Evolutionary conservation across 768 basidiomycete species (phyloP), one percentile per base, ranked within the genome.

Genomic region (Megacollybia marginata): DNA sequence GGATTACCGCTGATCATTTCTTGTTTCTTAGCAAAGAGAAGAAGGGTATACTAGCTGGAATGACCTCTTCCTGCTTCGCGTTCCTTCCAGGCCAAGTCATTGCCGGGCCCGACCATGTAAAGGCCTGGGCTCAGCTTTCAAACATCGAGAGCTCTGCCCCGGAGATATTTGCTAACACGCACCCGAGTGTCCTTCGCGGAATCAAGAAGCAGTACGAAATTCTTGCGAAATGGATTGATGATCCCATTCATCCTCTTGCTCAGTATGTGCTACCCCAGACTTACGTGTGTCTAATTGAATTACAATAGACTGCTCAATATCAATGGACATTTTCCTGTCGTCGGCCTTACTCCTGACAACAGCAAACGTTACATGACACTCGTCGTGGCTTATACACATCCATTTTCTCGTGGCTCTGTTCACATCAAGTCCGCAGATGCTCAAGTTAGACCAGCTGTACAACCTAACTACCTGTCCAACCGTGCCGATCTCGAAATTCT

Each of bases 331-430:
- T 45, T 44, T 40, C 47, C 47, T 13, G 48, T 50, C n/a, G 32
- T 19, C 35, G 32, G 35, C 9, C 20, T 42, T 11, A 20, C 42
- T 4, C 44, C 54, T 2, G 44, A 50, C 33, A 48, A 51, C 3
- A 49, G 51, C 1, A 55, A 53, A 32, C 42, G 44, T 15, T 59
- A 58, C 38, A 28, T 36, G 11, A 47, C 55, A 12, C 45, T 58
- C n/a, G 33, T 44, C 6, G 40, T 23, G n/a, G 42, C 42, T 15
- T 53, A 63, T 13, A 64, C 65, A 54, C 67, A 65, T 53, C 67
- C 66, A 5, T 55, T 65, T 48, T 65, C 65, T 32, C 62, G 70
- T 31, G 73, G 72, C 18, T 20, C 38, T 11, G 48, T 49, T 9
- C 49, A 50, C 32, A 33, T 46, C 9, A n/a, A 33, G 7, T 50